These are phyloP conservation scores for Barbatosphaeria neglecta DNA, from an alignment of 495 filamentous ascomycete genomes.

Conservation along the genomic window DNA sequence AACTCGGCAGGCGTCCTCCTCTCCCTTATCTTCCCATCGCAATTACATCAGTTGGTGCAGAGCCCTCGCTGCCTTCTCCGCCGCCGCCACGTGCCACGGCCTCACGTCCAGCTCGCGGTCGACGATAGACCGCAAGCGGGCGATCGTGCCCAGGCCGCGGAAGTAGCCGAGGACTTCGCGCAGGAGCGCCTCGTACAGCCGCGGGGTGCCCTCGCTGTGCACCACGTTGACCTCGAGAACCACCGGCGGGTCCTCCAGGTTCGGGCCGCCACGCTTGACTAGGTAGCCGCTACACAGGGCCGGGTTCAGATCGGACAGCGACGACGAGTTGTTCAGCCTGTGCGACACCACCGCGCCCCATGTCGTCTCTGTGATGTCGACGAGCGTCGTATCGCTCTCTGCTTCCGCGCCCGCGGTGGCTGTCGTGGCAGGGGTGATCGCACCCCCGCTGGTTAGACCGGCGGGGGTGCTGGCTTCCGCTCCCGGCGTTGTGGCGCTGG, in stretches of 20 bases:
- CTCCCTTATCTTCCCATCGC: background rate
- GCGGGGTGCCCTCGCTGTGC: slow-evolving; percentile 38
- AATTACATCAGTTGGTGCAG: slow-evolving; percentile 44
- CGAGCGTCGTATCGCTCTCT: slow-evolving; percentile 62
- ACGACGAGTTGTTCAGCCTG: slow-evolving; percentile 55
- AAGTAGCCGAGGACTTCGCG: slow-evolving; percentile 67
- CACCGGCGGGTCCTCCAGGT: slow-evolving; percentile 49
- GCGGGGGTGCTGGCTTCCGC: slow-evolving; percentile 33
- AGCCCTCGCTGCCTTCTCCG: slow-evolving; percentile 50
- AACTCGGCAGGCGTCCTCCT: no score
- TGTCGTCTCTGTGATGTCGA: slow-evolving; percentile 68
- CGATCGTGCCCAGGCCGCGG: slow-evolving; percentile 61
- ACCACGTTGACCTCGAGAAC: slow-evolving; percentile 57
- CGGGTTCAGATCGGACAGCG: slow-evolving; percentile 50
- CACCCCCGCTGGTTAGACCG: background rate
- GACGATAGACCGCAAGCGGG: slow-evolving; percentile 54
- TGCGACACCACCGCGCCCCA: slow-evolving; percentile 68
- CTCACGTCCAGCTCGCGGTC: slow-evolving; percentile 50
- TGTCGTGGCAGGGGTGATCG: background rate
- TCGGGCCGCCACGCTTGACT: slow-evolving; percentile 56
- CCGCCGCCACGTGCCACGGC: slow-evolving; percentile 83
- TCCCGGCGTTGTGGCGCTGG: slow-evolving; percentile 46
- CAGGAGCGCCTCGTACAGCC: slow-evolving; percentile 48
- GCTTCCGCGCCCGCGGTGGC: slow-evolving; percentile 34
- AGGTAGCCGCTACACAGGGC: slow-evolving; percentile 63